phyloP scores from a whole-genome alignment of 345 rosid species.

The Durio zibethinus region DNA sequence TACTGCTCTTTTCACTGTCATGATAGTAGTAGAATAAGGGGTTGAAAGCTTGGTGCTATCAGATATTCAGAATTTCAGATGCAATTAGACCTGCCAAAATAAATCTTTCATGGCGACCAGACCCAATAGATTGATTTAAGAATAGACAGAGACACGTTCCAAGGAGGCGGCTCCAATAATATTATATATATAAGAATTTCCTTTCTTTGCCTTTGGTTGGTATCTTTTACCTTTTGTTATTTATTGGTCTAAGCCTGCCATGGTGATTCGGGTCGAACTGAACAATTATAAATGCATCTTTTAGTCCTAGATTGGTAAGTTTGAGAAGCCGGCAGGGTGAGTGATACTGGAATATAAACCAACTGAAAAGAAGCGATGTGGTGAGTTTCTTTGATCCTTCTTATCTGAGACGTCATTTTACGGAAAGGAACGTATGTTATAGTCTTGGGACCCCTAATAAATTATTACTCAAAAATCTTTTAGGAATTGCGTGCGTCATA shows the following conservation, averaged over 20 bases:
- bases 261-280: neutral
- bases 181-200: neutral
- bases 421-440: neutral
- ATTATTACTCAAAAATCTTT: no score
- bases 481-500: no score
- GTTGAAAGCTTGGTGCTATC: neutral
- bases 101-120: neutral
- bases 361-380: neutral
- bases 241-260: neutral
- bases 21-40: neutral
- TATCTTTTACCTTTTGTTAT: neutral
- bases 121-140: neutral
- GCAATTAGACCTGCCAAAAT: neutral
- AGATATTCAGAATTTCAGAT: constrained; percentile 12
- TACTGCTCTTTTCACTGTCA: constrained; percentile 18
- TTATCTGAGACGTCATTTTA: neutral
- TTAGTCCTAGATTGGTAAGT: neutral
- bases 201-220: neutral
- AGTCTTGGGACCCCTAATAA: no score
- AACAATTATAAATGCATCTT: neutral
- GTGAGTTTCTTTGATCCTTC: neutral
- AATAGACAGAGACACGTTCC: constrained; percentile 12
- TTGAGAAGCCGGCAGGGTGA: neutral
- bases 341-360: neutral
- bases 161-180: neutral